A percentile compares a stretch with the other conserved stretches of the same genome.
Conservation (phyloP, 2,329 filamentous ascomycete species). For the Botrytis pseudocinerea region DNA sequence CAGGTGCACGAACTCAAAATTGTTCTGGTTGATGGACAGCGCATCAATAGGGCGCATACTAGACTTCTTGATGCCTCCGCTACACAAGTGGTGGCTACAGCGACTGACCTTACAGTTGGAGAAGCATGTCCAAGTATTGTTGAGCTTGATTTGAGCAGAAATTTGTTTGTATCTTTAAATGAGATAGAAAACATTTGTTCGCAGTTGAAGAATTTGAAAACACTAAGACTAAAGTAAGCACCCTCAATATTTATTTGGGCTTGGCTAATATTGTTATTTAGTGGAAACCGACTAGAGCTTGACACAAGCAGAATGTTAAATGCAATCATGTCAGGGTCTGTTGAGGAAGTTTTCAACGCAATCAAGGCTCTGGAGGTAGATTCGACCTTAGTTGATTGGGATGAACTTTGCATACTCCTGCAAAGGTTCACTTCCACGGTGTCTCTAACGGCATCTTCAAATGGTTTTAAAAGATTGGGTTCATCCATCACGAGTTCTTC, state of each 20-base stretch:
- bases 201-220: slow-evolving; percentile 65
- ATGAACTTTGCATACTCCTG: slow-evolving; percentile 58
- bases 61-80: neutral
- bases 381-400: slow-evolving; percentile 66
- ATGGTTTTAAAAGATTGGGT: slow-evolving; percentile 57
- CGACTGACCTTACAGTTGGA: slow-evolving; percentile 43
- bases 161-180: slow-evolving; percentile 68
- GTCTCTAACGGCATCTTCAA: slow-evolving; percentile 55
- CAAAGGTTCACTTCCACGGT: slow-evolving; percentile 55
- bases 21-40: slow-evolving; percentile 77
- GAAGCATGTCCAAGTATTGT: slow-evolving; percentile 65
- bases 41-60: slow-evolving; percentile 51
- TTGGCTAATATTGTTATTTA: slow-evolving; percentile 42
- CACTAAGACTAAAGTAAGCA: slow-evolving; percentile 69
- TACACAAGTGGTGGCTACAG: neutral
- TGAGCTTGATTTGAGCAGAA: slow-evolving; percentile 83
- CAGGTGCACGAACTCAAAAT: slow-evolving; percentile 75
- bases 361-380: slow-evolving; percentile 65
- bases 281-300: slow-evolving; percentile 69
- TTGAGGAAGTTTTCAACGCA: slow-evolving; percentile 48
- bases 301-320: slow-evolving; percentile 8
- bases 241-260: neutral
- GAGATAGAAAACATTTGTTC: slow-evolving; percentile 71
- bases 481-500: slow-evolving; percentile 37
- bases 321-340: slow-evolving; percentile 13